phyloP scores from a whole-genome alignment of 2,329 filamentous ascomycete genomes.

The Ophiognomonia clavigignenti-juglandacearum region DNA sequence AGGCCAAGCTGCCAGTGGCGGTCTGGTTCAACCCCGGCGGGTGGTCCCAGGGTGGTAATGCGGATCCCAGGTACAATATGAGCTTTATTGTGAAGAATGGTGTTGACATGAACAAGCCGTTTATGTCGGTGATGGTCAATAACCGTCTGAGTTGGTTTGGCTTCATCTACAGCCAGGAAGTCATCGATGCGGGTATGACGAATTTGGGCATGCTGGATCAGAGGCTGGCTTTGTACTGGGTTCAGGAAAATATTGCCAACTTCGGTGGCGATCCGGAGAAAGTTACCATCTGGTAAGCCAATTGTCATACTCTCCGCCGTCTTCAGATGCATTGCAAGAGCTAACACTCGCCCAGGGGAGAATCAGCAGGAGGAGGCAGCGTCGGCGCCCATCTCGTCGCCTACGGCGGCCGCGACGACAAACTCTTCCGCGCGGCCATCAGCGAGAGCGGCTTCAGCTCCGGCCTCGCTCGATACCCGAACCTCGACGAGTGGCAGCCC shows the following conservation, averaged over 20 bases:
- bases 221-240: slow-evolving; percentile 37
- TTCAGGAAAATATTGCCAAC: slow-evolving; percentile 37
- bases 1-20: slow-evolving; percentile 46
- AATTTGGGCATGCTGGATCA: slow-evolving; percentile 45
- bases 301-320: neutral
- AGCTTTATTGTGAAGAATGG: slow-evolving; percentile 50
- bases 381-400: slow-evolving; percentile 24
- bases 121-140: slow-evolving; percentile 44
- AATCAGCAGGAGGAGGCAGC: slow-evolving; percentile 39
- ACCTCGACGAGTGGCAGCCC: slow-evolving; percentile 12
- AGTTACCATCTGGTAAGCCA: slow-evolving; percentile 24
- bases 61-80: slow-evolving; percentile 52
- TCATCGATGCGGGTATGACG: slow-evolving; percentile 33
- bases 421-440: slow-evolving; percentile 34
- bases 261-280: slow-evolving; percentile 36
- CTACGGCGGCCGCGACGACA: slow-evolving; percentile 38
- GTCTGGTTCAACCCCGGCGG: slow-evolving; percentile 52
- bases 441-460: slow-evolving; percentile 11
- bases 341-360: slow-evolving; percentile 28
- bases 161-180: slow-evolving; percentile 37
- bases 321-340: neutral
- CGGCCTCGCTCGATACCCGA: neutral
- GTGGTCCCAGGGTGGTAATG: slow-evolving; percentile 21
- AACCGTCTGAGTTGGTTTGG: slow-evolving; percentile 43
- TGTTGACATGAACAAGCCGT: slow-evolving; percentile 36